Evolutionary conservation across 2,329 filamentous ascomycete genomes (phyloP).

Genomic region (Fusarium tricinctum): DNA sequence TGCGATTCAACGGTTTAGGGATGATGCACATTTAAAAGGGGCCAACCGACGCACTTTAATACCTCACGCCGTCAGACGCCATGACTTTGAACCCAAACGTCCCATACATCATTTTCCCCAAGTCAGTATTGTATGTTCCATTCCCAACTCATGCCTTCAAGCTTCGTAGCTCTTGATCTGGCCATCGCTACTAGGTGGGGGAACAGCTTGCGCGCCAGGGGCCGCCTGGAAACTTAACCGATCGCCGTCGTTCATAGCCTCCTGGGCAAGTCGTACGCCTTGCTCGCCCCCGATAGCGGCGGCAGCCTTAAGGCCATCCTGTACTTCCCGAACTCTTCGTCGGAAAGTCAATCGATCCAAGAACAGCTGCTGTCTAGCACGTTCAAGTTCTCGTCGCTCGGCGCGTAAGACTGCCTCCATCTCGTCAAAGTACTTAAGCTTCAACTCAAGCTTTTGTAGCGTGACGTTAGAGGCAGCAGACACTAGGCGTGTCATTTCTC

Average conservation of each 20-base stretch:
- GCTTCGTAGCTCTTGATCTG: slow-evolving; percentile 71
- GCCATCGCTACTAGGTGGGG: slow-evolving; percentile 68
- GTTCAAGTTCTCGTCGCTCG: slow-evolving; percentile 92
- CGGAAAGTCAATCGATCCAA: slow-evolving; percentile 92
- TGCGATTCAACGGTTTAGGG: not conserved
- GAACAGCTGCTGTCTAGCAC: slow-evolving; percentile 92
- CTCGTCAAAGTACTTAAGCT: slow-evolving; percentile 95
- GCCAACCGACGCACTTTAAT: slow-evolving; percentile 29
- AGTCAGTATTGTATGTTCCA: slow-evolving; percentile 4
- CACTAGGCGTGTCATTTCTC: slow-evolving; percentile 94
- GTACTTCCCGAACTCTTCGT: slow-evolving; percentile 85
- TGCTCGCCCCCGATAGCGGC: slow-evolving; percentile 64
- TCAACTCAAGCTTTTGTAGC: slow-evolving; percentile 95
- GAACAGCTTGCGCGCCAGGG: slow-evolving; percentile 60
- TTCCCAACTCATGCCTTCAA: slow-evolving; percentile 49
- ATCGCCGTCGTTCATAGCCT: slow-evolving; percentile 63
- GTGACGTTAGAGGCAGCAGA: slow-evolving; percentile 93
- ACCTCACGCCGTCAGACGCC: slow-evolving; percentile 41
- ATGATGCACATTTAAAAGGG: slow-evolving; percentile 2
- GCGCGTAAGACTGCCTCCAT: slow-evolving; percentile 94
- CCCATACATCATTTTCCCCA: slow-evolving; percentile 23
- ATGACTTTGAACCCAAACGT: slow-evolving; percentile 38
- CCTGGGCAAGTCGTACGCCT: slow-evolving; percentile 63
- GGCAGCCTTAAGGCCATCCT: slow-evolving; percentile 78
- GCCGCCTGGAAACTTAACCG: slow-evolving; percentile 67